phyloP scores from a whole-genome alignment of 179 eudicot species.

The Spergularia azorica region DNA sequence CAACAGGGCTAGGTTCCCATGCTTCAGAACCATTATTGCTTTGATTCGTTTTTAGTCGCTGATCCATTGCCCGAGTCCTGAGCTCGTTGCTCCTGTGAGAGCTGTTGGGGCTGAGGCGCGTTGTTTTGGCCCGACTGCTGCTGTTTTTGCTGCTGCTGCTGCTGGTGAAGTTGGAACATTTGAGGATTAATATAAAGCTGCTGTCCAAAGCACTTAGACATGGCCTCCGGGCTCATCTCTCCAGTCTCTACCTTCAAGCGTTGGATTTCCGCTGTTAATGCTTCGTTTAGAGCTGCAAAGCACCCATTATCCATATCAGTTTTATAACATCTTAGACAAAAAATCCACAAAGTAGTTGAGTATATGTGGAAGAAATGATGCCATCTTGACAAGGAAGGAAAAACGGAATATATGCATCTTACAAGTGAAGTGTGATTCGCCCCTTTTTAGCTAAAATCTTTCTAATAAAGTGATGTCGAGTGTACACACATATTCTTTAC shows the following conservation, averaged over 20 bases:
- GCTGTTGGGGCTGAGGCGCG: conserved; percentile 25
- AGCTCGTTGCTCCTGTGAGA: conserved; percentile 40
- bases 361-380: no score
- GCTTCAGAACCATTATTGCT: conserved; percentile 26
- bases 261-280: conserved; percentile 85
- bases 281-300: conserved; percentile 84
- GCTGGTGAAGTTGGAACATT: conserved; percentile 54
- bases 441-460: not conserved
- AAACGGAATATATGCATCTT: conserved; percentile 4
- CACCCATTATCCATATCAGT: conserved; percentile 9
- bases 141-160: conserved; percentile 25
- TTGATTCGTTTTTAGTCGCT: conserved; percentile 48
- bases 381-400: not conserved
- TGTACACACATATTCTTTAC: not conserved
- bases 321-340: not conserved
- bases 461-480: not conserved
- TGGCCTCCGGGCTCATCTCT: conserved; percentile 60
- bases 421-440: conserved; percentile 2
- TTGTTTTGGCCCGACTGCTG: conserved; percentile 15
- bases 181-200: conserved; percentile 67
- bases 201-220: conserved; percentile 59
- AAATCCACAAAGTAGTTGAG: not conserved
- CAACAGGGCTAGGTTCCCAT: conserved; percentile 19
- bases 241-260: conserved; percentile 78
- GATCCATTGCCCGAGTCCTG: conserved; percentile 44